Percentiles rank a stretch among this genome's conserved stretches.
These are phyloP conservation scores for Cinnamomum micranthum DNA, from an alignment of 164 flowering plant genomes.

Conservation along the genomic window DNA sequence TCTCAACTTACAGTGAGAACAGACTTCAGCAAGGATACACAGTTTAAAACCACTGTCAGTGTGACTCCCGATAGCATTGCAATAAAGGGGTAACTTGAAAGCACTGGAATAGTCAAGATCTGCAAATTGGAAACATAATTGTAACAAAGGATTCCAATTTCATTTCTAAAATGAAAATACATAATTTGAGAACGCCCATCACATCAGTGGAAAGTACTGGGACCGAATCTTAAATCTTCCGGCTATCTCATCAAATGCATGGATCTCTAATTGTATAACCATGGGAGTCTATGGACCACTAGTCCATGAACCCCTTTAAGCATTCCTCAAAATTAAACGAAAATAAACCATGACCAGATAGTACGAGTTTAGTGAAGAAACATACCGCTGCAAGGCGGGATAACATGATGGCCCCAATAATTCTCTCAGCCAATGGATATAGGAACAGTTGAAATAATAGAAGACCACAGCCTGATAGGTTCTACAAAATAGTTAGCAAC, in stretches of 20 bases:
- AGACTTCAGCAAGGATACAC: slow-evolving; percentile 61
- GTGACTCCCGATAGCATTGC: slow-evolving; percentile 48
- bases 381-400: slow-evolving; percentile 55
- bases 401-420: slow-evolving; percentile 39
- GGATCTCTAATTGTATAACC: not conserved
- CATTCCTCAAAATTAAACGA: not conserved
- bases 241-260: not conserved
- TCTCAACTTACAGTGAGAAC: slow-evolving; percentile 48
- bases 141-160: not conserved
- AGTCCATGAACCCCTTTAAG: not conserved
- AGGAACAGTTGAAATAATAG: slow-evolving; percentile 45
- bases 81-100: slow-evolving; percentile 58
- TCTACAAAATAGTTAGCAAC: not conserved
- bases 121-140: slow-evolving; percentile 16
- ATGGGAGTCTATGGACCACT: not conserved
- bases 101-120: slow-evolving; percentile 46
- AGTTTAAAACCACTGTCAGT: slow-evolving; percentile 36
- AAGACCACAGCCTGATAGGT: slow-evolving; percentile 39
- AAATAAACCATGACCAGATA: not conserved
- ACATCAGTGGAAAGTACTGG: not conserved
- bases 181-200: not conserved
- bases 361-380: not conserved
- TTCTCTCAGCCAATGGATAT: slow-evolving; percentile 42
- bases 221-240: not conserved
- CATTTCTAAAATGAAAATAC: not conserved